Evolutionary conservation across 805 yeast species (phyloP), one percentile per base, ranked within the genome.

Genomic region (Clavispora vitiphila): DNA sequence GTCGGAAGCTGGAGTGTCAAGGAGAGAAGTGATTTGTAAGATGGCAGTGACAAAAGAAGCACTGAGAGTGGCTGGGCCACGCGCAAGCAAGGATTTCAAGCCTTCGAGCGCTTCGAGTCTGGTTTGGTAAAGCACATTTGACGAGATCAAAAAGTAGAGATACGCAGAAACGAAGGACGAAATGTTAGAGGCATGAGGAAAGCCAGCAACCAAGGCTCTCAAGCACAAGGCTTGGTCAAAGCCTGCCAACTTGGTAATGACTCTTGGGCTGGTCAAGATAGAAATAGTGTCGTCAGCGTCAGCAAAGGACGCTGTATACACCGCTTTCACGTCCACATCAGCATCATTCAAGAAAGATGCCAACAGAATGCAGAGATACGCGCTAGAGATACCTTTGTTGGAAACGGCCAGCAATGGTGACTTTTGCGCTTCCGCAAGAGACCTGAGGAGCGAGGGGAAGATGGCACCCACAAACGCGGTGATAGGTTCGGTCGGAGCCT

Each of bases 351-450:
- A 3, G 50, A 37, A 43, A 51, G 49, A 20, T 56, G 39, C 36
- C 29, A 45, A 52, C 46, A 45, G 68, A 48, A 69, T 51, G 2
- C 74, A 60, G 2, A 81, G 80, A 55, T 77, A 81, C 3, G 81
- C 79, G 38, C 77, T 73, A 2, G 73, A 60, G 14, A 81, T 71
- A 8, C 76, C 65, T 57, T 77, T 73, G 57, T 69, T 74, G 34
- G 78, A 62, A 11, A 77, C 67, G 21, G 78, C 67, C 14, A 80
- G 72, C 30, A 76, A 62, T 16, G 89, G 86, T 26, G 80, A 65
- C 12, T 65, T 51, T 29, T 65, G 56, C 34, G 78, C 72, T 32
- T 77, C 83, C 11, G 56, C 56, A 26, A 64, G 54, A 2, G 65
- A 53, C 35, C 54, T 52, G n/a, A 47, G 34, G 23, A 66, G 47